These are phyloP conservation scores for Fusarium gaditjirri DNA, from an alignment of 2,329 filamentous ascomycete species.

Conservation along the genomic window DNA sequence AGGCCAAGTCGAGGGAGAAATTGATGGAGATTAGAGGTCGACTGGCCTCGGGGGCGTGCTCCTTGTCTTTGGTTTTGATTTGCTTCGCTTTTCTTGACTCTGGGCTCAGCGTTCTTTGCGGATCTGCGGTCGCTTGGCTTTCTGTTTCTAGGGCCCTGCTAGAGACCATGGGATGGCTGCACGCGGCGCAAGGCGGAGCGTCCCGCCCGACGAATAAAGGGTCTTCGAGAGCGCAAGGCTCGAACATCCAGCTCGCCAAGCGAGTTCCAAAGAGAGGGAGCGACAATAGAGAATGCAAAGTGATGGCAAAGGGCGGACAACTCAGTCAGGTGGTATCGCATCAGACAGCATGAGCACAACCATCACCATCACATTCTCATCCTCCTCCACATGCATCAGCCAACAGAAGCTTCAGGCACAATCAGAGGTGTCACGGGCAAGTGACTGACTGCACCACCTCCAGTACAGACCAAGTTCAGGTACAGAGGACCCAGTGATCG, in stretches of 20 bases:
- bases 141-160: slow-evolving; percentile 23
- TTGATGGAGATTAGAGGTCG: slow-evolving; percentile 25
- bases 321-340: slow-evolving; percentile 35
- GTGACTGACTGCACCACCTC: slow-evolving; percentile 27
- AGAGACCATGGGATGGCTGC: slow-evolving; percentile 37
- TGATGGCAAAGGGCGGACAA: slow-evolving; percentile 25
- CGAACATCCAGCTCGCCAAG: slow-evolving; percentile 25
- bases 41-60: slow-evolving; percentile 24
- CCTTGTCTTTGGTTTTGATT: slow-evolving; percentile 37
- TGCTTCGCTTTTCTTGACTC: slow-evolving; percentile 35
- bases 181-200: slow-evolving; percentile 40
- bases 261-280: slow-evolving; percentile 3
- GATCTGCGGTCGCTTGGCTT: slow-evolving; percentile 38
- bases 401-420: slow-evolving; percentile 18
- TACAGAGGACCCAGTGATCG: slow-evolving; percentile 38
- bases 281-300: slow-evolving; percentile 18
- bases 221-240: slow-evolving; percentile 18
- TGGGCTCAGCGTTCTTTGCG: slow-evolving; percentile 31
- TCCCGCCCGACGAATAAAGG: slow-evolving; percentile 39
- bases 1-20: slow-evolving; percentile 24
- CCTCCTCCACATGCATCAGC: slow-evolving; percentile 17
- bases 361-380: slow-evolving; percentile 35
- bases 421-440: slow-evolving; percentile 22
- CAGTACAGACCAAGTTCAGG: slow-evolving; percentile 31
- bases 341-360: slow-evolving; percentile 36